phyloP scores from a whole-genome alignment of 129 eudicot genomes.

The Flaveria robusta region DNA sequence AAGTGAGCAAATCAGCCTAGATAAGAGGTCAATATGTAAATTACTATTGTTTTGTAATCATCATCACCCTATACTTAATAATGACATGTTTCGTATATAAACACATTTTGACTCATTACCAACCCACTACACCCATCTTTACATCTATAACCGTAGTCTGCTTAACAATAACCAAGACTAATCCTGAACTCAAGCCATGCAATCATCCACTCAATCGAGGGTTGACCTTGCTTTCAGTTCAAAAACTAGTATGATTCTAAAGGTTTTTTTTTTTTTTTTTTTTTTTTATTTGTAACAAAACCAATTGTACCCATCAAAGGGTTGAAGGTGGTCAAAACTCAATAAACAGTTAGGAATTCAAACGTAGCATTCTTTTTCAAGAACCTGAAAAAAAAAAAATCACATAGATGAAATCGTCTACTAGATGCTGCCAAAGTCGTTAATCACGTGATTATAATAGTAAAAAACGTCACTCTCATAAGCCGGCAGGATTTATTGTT shows the following conservation, averaged over 20 bases:
- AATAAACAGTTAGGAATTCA: neutral
- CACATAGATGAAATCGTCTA: neutral
- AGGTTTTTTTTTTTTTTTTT: neutral
- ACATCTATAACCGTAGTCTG: neutral
- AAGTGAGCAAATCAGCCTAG: neutral
- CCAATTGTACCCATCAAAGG: neutral
- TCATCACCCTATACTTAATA: neutral
- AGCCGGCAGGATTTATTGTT: constrained; percentile 33
- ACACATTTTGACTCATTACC: neutral
- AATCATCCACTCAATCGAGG: neutral
- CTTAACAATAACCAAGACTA: neutral
- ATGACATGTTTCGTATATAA: neutral
- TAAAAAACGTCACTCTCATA: constrained; percentile 28
- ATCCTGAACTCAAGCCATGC: neutral
- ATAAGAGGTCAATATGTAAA: neutral
- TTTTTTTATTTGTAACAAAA: neutral
- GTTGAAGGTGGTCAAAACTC: neutral
- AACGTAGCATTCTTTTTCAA: too few species aligned
- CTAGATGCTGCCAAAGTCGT: constrained; percentile 21
- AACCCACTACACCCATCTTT: neutral
- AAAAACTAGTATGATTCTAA: neutral
- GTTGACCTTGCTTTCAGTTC: neutral
- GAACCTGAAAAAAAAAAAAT: neutral
- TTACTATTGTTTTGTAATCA: neutral
- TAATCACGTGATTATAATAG: constrained; percentile 25